Percentiles rank a stretch among this genome's conserved stretches.
phyloP scores from a whole-genome alignment of 768 basidiomycete genomes.

The Tulasnella sp. region DNA sequence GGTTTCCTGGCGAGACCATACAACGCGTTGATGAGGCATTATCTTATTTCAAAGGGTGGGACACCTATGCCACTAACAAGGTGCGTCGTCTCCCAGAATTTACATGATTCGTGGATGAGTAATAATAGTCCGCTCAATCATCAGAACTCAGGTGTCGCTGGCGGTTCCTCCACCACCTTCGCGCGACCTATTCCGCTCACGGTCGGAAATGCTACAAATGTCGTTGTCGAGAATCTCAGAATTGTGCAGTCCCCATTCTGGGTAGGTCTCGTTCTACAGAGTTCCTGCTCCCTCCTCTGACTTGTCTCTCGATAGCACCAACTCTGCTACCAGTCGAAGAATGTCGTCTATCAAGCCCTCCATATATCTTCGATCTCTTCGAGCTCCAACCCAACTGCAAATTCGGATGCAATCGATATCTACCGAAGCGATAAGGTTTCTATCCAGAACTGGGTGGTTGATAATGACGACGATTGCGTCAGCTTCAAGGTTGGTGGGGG shows the following conservation, averaged over 20 bases:
- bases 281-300: neutral
- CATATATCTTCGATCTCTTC: slow-evolving; percentile 19
- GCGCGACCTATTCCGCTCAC: slow-evolving; percentile 46
- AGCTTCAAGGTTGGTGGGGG: slow-evolving; percentile 29
- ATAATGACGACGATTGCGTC: slow-evolving; percentile 43
- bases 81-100: neutral
- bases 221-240: slow-evolving; percentile 33
- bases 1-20: slow-evolving; percentile 13
- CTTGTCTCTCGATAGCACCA: slow-evolving; percentile 20
- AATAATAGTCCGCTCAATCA: neutral
- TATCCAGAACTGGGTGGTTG: slow-evolving; percentile 29
- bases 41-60: neutral
- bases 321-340: slow-evolving; percentile 33
- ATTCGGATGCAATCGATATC: slow-evolving; percentile 48
- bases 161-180: slow-evolving; percentile 22
- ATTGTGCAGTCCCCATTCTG: slow-evolving; percentile 33
- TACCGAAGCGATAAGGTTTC: slow-evolving; percentile 35
- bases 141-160: neutral
- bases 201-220: slow-evolving; percentile 39
- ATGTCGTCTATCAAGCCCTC: slow-evolving; percentile 33
- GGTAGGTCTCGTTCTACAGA: slow-evolving; percentile 24
- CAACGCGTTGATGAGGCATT: neutral
- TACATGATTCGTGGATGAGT: neutral
- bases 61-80: neutral
- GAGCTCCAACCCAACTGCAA: neutral